These are phyloP conservation scores for Paraglomus brasilianum DNA, from an alignment of 192 early-diverging fungal genomes.

Conservation along the genomic window DNA sequence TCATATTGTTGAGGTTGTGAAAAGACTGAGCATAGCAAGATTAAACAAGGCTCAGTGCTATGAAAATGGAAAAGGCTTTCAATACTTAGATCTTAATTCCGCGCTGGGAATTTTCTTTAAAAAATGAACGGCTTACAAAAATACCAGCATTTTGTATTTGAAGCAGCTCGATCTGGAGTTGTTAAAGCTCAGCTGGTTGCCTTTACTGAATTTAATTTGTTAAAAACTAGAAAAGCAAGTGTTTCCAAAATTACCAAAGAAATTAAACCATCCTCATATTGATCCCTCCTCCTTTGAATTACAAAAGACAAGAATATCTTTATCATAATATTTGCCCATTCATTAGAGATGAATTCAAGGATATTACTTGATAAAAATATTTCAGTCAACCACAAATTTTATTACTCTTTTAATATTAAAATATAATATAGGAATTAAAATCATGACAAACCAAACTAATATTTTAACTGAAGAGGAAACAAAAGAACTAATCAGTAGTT, in stretches of 20 bases:
- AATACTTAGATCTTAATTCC: not conserved
- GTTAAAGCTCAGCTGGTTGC: constrained; percentile 8
- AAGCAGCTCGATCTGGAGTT: not conserved
- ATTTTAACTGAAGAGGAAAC: constrained; percentile 21
- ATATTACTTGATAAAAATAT: constrained; percentile 1
- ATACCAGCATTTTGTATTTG: constrained; percentile 1
- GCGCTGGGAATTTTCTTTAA: not conserved
- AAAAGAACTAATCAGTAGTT: constrained; percentile 14
- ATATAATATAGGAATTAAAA: not conserved
- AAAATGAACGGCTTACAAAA: constrained; percentile 6
- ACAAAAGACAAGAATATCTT: constrained; percentile 7
- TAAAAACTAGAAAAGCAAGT: not conserved
- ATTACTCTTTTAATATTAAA: constrained; percentile 3
- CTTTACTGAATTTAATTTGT: not conserved
- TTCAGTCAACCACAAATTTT: not conserved
- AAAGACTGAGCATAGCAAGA: not conserved
- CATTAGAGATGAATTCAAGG: constrained; percentile 10
- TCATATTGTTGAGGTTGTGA: constrained; percentile 12
- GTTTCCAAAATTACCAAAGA: not conserved
- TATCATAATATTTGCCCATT: constrained; percentile 9
- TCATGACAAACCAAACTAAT: not conserved
- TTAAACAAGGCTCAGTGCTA: constrained; percentile 8
- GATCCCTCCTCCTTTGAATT: not conserved
- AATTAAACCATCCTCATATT: not conserved
- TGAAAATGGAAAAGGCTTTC: constrained; percentile 2